Conservation (phyloP, 306 rosid genomes). For the Castanopsis chinensis region DNA sequence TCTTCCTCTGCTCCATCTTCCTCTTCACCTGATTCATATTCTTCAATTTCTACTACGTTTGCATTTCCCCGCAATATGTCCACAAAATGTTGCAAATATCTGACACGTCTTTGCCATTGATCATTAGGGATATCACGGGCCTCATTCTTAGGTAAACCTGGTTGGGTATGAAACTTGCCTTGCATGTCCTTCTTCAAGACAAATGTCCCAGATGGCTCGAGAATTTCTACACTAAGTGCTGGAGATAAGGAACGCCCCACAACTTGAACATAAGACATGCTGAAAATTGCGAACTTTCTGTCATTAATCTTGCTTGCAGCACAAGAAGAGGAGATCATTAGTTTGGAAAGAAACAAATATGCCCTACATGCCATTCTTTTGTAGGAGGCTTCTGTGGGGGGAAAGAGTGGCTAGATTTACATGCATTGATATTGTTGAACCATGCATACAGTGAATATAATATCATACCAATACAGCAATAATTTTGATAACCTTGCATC, state of each 20-base stretch:
- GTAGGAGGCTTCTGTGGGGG: background rate
- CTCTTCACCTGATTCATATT: conserved; percentile 42
- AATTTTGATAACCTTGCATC: background rate
- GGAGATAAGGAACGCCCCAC: conserved; percentile 61
- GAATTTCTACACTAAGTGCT: conserved; percentile 50
- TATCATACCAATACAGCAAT: background rate
- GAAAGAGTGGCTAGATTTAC: background rate
- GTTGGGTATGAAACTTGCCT: conserved; percentile 19
- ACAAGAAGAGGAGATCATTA: background rate
- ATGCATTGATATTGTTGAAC: background rate
- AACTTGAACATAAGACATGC: conserved; percentile 71
- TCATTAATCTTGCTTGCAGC: background rate
- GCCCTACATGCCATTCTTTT: background rate
- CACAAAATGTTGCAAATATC: conserved; percentile 36
- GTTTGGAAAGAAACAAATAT: background rate
- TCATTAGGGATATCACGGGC: background rate
- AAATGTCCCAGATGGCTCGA: conserved; percentile 53
- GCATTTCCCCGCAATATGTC: conserved; percentile 37
- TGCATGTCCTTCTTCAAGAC: conserved; percentile 47
- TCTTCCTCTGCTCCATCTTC: conserved; percentile 58
- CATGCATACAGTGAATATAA: background rate
- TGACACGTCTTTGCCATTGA: conserved; percentile 16
- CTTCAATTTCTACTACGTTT: conserved; percentile 7
- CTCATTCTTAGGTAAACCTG: conserved; percentile 28
- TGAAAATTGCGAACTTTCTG: conserved; percentile 43